A percentile compares a stretch with the other conserved stretches of the same genome.
Evolutionary conservation across 352 stramenopile genomes (phyloP).

Genomic region (Phytophthora multivora): DNA sequence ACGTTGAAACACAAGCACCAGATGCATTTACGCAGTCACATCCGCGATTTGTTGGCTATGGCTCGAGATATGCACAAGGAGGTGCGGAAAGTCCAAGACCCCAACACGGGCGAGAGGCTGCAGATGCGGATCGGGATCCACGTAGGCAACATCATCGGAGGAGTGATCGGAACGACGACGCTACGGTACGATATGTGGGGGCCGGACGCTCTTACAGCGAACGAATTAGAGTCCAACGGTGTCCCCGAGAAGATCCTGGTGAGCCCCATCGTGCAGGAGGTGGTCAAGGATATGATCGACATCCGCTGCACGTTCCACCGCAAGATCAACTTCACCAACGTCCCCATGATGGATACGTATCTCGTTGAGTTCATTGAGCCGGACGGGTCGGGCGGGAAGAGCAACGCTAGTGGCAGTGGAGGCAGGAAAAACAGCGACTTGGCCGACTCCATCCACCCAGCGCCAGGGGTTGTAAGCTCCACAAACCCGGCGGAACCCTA

Average conservation of each 20-base stretch:
- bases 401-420: not conserved
- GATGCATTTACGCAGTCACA: conserved; percentile 83
- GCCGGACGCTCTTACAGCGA: conserved; percentile 79
- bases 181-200: conserved; percentile 92
- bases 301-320: conserved; percentile 85
- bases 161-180: conserved; percentile 86
- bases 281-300: conserved; percentile 85
- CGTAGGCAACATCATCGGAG: conserved; percentile 88
- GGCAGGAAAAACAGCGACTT: conserved; percentile 16
- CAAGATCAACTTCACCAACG: conserved; percentile 82
- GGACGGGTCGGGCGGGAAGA: conserved; percentile 15
- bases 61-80: conserved; percentile 89
- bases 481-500: not conserved
- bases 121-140: conserved; percentile 91
- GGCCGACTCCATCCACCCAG: conserved; percentile 3
- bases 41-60: conserved; percentile 81
- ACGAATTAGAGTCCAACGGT: conserved; percentile 88
- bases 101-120: conserved; percentile 80
- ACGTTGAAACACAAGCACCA: conserved; percentile 86
- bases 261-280: conserved; percentile 78
- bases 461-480: conserved; percentile 3
- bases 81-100: conserved; percentile 81
- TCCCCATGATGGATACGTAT: conserved; percentile 86
- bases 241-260: conserved; percentile 83
- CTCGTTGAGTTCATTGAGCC: conserved; percentile 80